Evolutionary conservation across 768 basidiomycete genomes (phyloP).

Genomic region (Cyathus striatus): DNA sequence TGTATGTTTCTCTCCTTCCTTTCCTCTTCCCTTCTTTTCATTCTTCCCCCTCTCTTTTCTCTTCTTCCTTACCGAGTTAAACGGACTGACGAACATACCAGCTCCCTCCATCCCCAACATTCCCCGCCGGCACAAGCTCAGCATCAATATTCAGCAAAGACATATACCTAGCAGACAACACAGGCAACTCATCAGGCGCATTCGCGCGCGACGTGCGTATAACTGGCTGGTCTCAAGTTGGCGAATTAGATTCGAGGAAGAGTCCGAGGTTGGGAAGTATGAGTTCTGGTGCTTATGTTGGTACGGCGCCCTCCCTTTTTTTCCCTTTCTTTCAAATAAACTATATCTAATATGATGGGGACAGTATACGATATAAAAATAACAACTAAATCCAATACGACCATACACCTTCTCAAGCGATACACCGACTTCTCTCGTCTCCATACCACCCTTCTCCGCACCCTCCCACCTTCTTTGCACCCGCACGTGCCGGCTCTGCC

Average conservation of each 20-base stretch:
- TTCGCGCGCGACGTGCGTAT: conserved; percentile 67
- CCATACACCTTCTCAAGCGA: conserved; percentile 61
- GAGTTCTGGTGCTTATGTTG: conserved; percentile 51
- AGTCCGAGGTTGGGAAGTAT: conserved; percentile 8
- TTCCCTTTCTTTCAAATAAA: neutral
- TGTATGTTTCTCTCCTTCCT: conserved; percentile 11
- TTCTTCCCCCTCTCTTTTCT: neutral
- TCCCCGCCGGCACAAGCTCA: conserved; percentile 3
- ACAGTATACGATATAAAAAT: conserved; percentile 69
- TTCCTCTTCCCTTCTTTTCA: neutral
- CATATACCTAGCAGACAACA: conserved; percentile 65
- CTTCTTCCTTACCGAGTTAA: too few species aligned
- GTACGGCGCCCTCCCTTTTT: too few species aligned
- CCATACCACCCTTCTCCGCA: conserved; percentile 45
- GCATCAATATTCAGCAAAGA: conserved; percentile 59
- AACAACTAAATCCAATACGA: conserved; percentile 52
- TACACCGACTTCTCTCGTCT: conserved; percentile 37
- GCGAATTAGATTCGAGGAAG: conserved; percentile 33
- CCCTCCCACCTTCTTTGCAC: conserved; percentile 40
- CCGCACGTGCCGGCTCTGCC: conserved; percentile 64
- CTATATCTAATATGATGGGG: neutral
- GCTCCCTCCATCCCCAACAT: conserved; percentile 8
- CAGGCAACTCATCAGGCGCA: conserved; percentile 25
- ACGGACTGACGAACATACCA: conserved; percentile 7
- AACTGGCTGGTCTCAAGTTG: conserved; percentile 68